Conservation (phyloP, 1,284 basidiomycete species). For the Boletus sp. region DNA sequence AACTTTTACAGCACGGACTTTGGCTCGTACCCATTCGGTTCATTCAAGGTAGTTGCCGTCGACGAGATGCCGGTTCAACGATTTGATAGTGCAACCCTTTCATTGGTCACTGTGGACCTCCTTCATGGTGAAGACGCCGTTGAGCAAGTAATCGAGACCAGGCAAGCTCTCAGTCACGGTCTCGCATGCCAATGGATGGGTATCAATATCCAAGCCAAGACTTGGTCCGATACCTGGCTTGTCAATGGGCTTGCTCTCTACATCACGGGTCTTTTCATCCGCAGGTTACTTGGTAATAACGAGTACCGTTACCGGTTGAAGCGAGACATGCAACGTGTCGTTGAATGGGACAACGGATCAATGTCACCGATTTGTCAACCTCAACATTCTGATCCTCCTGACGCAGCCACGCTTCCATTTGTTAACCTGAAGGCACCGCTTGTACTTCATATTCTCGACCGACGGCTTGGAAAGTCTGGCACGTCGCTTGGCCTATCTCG, state of each 20-base stretch:
- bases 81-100: slow-evolving; percentile 85
- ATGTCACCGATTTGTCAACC: slow-evolving; percentile 97
- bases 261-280: slow-evolving; percentile 88
- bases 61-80: slow-evolving; percentile 82
- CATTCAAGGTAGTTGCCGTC: slow-evolving; percentile 96
- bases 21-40: slow-evolving; percentile 96
- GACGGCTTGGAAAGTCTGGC: slow-evolving; percentile 91
- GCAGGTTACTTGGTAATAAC: slow-evolving; percentile 92
- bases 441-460: slow-evolving; percentile 94
- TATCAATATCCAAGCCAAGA: slow-evolving; percentile 94
- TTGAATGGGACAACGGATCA: slow-evolving; percentile 84
- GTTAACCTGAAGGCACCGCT: slow-evolving; percentile 96
- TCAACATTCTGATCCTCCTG: slow-evolving; percentile 82
- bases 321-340: slow-evolving; percentile 96
- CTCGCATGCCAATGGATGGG: slow-evolving; percentile 98
- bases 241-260: slow-evolving; percentile 93
- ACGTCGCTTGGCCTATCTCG: slow-evolving; percentile 94
- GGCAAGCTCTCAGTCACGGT: slow-evolving; percentile 85
- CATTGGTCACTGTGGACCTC: slow-evolving; percentile 81
- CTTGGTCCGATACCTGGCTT: slow-evolving; percentile 97
- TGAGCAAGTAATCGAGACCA: slow-evolving; percentile 92
- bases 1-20: slow-evolving; percentile 91
- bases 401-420: slow-evolving; percentile 77
- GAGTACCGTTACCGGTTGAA: slow-evolving; percentile 96
- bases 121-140: slow-evolving; percentile 90